These are phyloP conservation scores for Amylocarpus encephaloides DNA, from an alignment of 2,329 filamentous ascomycete species.

Conservation along the genomic window DNA sequence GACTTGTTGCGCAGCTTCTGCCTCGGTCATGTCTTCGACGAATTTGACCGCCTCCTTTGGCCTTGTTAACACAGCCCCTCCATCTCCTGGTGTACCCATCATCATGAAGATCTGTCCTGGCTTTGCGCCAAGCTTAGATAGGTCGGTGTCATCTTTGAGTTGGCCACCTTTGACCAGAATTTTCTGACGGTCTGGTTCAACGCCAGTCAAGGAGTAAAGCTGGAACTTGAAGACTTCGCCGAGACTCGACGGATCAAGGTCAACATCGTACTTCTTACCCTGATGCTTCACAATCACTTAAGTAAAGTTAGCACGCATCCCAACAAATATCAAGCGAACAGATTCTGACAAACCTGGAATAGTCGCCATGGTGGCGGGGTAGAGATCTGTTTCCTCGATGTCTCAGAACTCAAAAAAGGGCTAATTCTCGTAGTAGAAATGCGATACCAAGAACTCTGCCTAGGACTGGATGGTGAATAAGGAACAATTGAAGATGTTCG, in stretches of 20 bases:
- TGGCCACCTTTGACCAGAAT: slow-evolving; percentile 90
- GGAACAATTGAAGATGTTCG: background rate
- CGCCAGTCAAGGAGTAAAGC: slow-evolving; percentile 88
- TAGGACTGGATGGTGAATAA: background rate
- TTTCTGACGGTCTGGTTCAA: slow-evolving; percentile 95
- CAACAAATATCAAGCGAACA: background rate
- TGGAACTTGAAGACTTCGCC: slow-evolving; percentile 96
- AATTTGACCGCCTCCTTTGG: slow-evolving; percentile 83
- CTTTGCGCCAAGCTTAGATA: slow-evolving; percentile 80
- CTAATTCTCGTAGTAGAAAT: background rate
- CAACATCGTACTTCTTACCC: slow-evolving; percentile 91
- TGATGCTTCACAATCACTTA: slow-evolving; percentile 89
- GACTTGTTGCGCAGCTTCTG: slow-evolving; percentile 74
- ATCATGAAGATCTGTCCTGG: slow-evolving; percentile 86
- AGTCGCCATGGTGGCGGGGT: slow-evolving; percentile 29
- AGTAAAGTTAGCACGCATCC: slow-evolving; percentile 15
- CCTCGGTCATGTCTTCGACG: slow-evolving; percentile 95
- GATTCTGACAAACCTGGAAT: slow-evolving; percentile 28
- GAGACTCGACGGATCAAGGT: slow-evolving; percentile 75
- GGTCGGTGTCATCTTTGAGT: slow-evolving; percentile 88
- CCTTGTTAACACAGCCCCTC: slow-evolving; percentile 52
- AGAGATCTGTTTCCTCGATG: background rate
- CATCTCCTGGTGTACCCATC: slow-evolving; percentile 79
- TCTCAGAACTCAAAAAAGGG: background rate
- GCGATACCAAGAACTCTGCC: background rate